phyloP scores from a whole-genome alignment of 139 green algal genomes.

The Chlorella sp. region DNA sequence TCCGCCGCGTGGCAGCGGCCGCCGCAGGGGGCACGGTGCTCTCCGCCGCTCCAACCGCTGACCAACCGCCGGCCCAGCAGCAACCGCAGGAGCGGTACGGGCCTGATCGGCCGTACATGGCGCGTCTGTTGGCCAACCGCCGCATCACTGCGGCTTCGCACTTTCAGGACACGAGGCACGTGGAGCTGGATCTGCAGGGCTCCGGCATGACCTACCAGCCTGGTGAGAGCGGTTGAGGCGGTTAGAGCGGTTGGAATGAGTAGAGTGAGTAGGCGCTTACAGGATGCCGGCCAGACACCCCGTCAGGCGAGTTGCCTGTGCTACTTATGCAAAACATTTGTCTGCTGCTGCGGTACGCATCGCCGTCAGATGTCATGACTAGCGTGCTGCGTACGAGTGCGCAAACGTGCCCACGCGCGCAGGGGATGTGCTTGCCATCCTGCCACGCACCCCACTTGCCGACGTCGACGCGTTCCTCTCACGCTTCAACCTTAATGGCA shows the following conservation, averaged over 20 bases:
- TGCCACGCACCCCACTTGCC: conserved; percentile 36
- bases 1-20: conserved; percentile 14
- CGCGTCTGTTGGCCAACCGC: conserved; percentile 48
- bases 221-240: no score
- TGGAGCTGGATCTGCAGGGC: conserved; percentile 62
- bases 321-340: no score
- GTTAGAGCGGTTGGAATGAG: no score
- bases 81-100: no score
- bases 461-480: conserved; percentile 32
- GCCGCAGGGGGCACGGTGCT: background rate
- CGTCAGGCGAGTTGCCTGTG: no score
- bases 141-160: conserved; percentile 64
- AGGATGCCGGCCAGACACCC: no score
- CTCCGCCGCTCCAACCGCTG: no score
- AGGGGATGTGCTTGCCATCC: conserved; percentile 66
- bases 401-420: no score
- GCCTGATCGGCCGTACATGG: conserved; percentile 19
- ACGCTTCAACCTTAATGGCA: conserved; percentile 38
- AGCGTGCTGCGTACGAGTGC: no score
- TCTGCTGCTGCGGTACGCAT: no score
- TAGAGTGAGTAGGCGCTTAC: no score
- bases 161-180: conserved; percentile 78
- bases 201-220: conserved; percentile 57
- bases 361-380: no score
- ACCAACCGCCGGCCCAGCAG: background rate